Evolutionary conservation across 2,329 filamentous ascomycete genomes (phyloP), one percentile per base, ranked within the genome.

Genomic region (Microsporum ferrugineum): DNA sequence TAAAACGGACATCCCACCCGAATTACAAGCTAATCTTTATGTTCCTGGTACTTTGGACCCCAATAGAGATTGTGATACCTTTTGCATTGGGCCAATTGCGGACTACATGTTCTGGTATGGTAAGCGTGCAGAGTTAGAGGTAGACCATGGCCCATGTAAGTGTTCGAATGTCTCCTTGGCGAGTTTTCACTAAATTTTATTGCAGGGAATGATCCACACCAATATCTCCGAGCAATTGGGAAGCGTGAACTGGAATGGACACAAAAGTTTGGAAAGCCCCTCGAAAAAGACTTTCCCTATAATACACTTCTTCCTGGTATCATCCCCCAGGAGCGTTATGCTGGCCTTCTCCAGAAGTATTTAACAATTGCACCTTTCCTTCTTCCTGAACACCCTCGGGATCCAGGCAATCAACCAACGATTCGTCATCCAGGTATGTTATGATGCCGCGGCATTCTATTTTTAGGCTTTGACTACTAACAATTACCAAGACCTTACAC

Each of bases 51-150:
- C 36, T 3, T 5, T 43, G 2, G 63, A 64, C 33, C 8, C 33
- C 2, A 47, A 60, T 7, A 47, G 29, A 33, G 62, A 61, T 27
- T 64, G 39, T 14, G 45, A 62, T 6, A 45, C 47, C 2, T 67
- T 61, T 45, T 67, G 64, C 60, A 66, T 66, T 59, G 65, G 65
- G 1, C 65, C 65, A 0, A 60, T 53, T 27, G 62, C 64, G 0
- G 68, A 70, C 62, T 68, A 69, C 49, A 69, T 68, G 68, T 69
- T 70, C 60, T 70, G 66, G 66, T 65, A 66, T 63, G 66, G 66
- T 1, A 57, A 66, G 59, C 63, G 64, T 45, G 61, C 61, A 0
- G 53, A 66, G 10, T 43, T 68, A 29, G 60, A 67, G 8, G 2
- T 68, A 3, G 59, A 68, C 60, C 61, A 63, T 39, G 67, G 68